These are phyloP conservation scores for Vigna mungo DNA, from an alignment of 306 rosid genomes.

Conservation along the genomic window DNA sequence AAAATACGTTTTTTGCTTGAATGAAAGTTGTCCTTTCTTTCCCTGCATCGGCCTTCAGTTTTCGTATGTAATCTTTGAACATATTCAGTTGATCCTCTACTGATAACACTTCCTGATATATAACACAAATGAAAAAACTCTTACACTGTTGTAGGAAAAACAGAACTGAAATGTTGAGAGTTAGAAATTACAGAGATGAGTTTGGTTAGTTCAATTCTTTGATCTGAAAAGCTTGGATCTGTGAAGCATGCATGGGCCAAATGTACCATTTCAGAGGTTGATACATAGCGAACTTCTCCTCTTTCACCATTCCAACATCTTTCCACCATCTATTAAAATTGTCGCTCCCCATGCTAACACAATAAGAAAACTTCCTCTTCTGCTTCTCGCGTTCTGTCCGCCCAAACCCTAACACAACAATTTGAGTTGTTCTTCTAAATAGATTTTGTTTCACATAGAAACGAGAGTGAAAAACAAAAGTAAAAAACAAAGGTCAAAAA, in stretches of 20 bases:
- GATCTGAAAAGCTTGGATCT: conserved; percentile 55
- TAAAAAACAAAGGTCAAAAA: too few relatives aligned
- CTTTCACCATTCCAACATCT: conserved; percentile 49
- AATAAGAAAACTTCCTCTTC: too few relatives aligned
- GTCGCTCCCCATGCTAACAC: too few relatives aligned
- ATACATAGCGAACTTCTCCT: conserved; percentile 47
- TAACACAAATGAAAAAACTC: background rate
- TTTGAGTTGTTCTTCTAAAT: too few relatives aligned
- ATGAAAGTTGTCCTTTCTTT: conserved; percentile 31
- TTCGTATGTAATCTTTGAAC: conserved; percentile 45
- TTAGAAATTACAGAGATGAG: conserved; percentile 51
- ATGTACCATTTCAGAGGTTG: conserved; percentile 71
- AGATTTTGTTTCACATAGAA: too few relatives aligned
- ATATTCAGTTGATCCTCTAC: conserved; percentile 37
- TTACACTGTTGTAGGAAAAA: background rate
- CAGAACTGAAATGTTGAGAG: background rate
- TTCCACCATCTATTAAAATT: conserved; percentile 69
- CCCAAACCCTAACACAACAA: too few relatives aligned
- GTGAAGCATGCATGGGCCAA: conserved; percentile 62
- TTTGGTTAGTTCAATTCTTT: conserved; percentile 69
- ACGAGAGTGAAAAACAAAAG: too few relatives aligned
- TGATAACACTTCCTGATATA: conserved; percentile 42
- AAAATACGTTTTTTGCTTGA: background rate
- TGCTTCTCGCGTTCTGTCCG: too few relatives aligned
- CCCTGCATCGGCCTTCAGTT: conserved; percentile 37